These are phyloP conservation scores for Suhomyces atakaporum DNA, from an alignment of 1,139 yeast genomes.

Conservation along the genomic window DNA sequence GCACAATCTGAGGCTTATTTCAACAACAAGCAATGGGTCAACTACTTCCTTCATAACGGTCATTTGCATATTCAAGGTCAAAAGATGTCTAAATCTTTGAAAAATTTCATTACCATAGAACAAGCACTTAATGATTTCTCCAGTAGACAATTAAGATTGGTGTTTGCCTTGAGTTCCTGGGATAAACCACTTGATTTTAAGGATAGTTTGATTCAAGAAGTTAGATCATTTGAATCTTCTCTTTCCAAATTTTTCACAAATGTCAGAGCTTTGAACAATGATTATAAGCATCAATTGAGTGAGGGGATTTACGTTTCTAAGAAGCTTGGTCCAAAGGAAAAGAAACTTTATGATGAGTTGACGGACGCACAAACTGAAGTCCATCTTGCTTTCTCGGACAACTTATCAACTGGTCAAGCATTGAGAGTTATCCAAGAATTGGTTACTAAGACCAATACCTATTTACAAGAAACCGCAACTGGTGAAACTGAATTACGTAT, in stretches of 20 bases:
- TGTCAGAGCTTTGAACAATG: conserved; percentile 72
- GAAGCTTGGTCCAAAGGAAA: conserved; percentile 55
- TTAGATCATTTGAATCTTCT: conserved; percentile 70
- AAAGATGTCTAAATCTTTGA: conserved; percentile 93
- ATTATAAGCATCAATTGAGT: conserved; percentile 53
- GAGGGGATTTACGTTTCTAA: conserved; percentile 55
- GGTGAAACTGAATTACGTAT: conserved; percentile 54
- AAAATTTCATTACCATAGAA: conserved; percentile 91
- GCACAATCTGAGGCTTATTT: conserved; percentile 96
- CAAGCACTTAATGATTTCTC: conserved; percentile 76
- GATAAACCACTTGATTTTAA: conserved; percentile 90
- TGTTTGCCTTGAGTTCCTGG: conserved; percentile 92
- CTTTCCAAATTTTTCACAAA: conserved; percentile 81
- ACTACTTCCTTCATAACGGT: conserved; percentile 94
- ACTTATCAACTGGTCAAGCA: conserved; percentile 76
- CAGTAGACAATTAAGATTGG: conserved; percentile 82
- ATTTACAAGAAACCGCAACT: conserved; percentile 54
- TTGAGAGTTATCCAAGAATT: conserved; percentile 66
- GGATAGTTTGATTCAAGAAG: conserved; percentile 74
- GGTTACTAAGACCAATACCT: conserved; percentile 70
- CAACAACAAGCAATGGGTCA: conserved; percentile 92
- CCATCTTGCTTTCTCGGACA: conserved; percentile 83
- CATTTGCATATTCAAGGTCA: conserved; percentile 98
- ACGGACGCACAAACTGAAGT: conserved; percentile 59
- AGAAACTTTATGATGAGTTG: conserved; percentile 54